A percentile compares a stretch with the other conserved stretches of the same genome.
Evolutionary conservation across 176 grass and related monocot species (phyloP).

Genomic region (Oryza meridionalis): DNA sequence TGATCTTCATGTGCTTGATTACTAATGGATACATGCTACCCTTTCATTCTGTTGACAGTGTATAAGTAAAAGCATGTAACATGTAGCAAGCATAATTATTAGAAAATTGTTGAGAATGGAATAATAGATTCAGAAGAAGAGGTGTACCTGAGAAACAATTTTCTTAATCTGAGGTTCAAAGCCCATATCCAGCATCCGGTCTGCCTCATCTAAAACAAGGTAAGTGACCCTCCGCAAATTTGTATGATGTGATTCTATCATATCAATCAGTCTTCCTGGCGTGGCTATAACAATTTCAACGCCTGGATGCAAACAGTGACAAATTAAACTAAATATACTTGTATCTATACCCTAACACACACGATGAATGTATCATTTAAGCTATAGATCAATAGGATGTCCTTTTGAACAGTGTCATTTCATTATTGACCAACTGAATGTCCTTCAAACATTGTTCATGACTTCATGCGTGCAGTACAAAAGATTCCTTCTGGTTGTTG

Average conservation of each 20-base stretch:
- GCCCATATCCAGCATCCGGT: slow-evolving; percentile 98
- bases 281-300: slow-evolving; percentile 99
- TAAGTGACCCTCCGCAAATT: slow-evolving; percentile 95
- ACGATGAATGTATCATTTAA: slow-evolving; percentile 1
- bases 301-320: slow-evolving; percentile 42
- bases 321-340: slow-evolving; percentile 19
- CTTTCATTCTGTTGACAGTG: slow-evolving; percentile 6
- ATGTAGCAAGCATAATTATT: background rate
- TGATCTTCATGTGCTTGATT: background rate
- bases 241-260: slow-evolving; percentile 97
- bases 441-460: background rate
- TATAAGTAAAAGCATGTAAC: slow-evolving; percentile 6
- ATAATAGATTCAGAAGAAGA: slow-evolving; percentile 4
- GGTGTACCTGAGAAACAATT: slow-evolving; percentile 88
- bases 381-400: background rate
- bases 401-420: background rate
- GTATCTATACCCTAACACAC: background rate
- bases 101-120: background rate
- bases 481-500: background rate
- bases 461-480: background rate
- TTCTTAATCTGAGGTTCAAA: slow-evolving; percentile 99
- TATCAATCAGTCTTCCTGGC: slow-evolving; percentile 97
- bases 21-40: background rate
- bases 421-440: background rate
- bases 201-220: slow-evolving; percentile 98